A percentile compares a stretch with the other conserved stretches of the same genome.
These are phyloP conservation scores for Rhypophila decipiens DNA, from an alignment of 495 filamentous ascomycete genomes.

Conservation along the genomic window DNA sequence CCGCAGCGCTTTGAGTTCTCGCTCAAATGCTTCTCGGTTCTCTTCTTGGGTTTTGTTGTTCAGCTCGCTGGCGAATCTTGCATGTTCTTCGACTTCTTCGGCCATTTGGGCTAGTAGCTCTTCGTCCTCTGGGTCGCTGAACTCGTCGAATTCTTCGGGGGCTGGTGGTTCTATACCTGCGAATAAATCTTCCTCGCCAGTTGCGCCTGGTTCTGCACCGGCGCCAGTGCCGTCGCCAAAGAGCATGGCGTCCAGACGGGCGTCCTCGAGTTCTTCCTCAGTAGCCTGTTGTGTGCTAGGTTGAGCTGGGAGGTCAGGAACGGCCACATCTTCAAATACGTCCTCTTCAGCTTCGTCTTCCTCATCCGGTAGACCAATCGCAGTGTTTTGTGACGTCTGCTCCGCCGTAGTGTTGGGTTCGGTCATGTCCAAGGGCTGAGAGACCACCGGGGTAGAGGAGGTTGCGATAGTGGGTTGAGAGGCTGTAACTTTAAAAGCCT, in stretches of 20 bases:
- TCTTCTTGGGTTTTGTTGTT: slow-evolving; percentile 61
- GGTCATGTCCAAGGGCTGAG: background rate
- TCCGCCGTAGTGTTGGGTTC: background rate
- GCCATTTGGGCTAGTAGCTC: slow-evolving; percentile 80
- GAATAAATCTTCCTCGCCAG: slow-evolving; percentile 22
- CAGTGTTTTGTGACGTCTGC: background rate
- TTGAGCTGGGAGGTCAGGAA: slow-evolving; percentile 7
- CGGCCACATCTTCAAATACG: slow-evolving; percentile 33
- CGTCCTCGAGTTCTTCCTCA: slow-evolving; percentile 15
- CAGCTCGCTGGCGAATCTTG: slow-evolving; percentile 77
- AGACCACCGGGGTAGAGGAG: background rate
- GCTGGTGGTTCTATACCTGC: slow-evolving; percentile 26
- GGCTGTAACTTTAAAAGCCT: background rate
- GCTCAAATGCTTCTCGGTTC: slow-evolving; percentile 71
- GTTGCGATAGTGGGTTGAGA: background rate
- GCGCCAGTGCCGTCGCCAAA: slow-evolving; percentile 7
- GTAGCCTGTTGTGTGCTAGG: background rate
- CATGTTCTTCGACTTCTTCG: slow-evolving; percentile 85
- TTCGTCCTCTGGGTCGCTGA: slow-evolving; percentile 86
- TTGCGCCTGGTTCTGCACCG: slow-evolving; percentile 1
- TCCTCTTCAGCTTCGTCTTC: slow-evolving; percentile 26
- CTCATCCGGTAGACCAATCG: slow-evolving; percentile 2
- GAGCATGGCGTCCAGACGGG: slow-evolving; percentile 20
- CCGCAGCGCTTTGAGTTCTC: slow-evolving; percentile 78
- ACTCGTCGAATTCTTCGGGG: slow-evolving; percentile 40